These are phyloP conservation scores for Fallopia convolvulus DNA, from an alignment of 148 eudicot species.

Conservation along the genomic window DNA sequence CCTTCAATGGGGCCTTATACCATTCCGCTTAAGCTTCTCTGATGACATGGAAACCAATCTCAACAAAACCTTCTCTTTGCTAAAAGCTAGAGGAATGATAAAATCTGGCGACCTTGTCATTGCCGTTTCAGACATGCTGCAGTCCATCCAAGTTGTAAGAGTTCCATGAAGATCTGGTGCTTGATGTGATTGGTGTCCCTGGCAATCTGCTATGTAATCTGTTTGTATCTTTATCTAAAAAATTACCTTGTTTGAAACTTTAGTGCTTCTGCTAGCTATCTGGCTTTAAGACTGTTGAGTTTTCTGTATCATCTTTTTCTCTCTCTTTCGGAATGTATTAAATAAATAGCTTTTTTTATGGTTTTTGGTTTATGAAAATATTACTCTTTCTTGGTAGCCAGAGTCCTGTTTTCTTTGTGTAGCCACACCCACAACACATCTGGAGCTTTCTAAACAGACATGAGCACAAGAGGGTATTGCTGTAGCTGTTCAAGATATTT, in stretches of 20 bases:
- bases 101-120: constrained; percentile 93
- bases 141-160: constrained; percentile 92
- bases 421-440: neutral
- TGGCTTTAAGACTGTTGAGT: neutral
- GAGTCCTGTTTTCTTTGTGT: neutral
- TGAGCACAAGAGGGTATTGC: neutral
- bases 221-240: neutral
- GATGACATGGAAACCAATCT: constrained; percentile 95
- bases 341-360: neutral
- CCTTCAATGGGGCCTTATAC: constrained; percentile 95
- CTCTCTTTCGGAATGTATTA: neutral
- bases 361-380: neutral
- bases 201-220: neutral
- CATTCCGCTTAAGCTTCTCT: constrained; percentile 82
- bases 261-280: neutral
- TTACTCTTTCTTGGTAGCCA: neutral
- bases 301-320: neutral
- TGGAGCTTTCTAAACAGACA: neutral
- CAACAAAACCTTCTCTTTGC: constrained; percentile 75
- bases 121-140: constrained; percentile 93
- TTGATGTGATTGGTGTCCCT: neutral
- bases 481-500: neutral
- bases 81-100: constrained; percentile 94
- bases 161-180: constrained; percentile 40
- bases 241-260: neutral